Evolutionary conservation across 768 basidiomycete genomes (phyloP).

Genomic region (Agrocybe pediades): DNA sequence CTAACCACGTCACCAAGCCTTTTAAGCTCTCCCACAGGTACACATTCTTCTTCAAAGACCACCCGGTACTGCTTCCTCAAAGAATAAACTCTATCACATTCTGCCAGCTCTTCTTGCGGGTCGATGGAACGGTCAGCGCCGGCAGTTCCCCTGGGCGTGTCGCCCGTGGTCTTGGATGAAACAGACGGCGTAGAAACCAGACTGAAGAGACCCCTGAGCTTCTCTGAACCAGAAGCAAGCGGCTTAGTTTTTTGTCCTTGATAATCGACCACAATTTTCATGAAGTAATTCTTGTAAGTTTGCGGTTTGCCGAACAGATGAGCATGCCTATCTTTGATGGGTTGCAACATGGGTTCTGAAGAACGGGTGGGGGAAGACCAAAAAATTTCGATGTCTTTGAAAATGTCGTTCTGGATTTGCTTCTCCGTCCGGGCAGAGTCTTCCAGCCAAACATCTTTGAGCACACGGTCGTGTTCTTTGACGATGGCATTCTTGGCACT

Average conservation of each 20-base stretch:
- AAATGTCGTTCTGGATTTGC: slow-evolving; percentile 10
- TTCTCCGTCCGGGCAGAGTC: slow-evolving; percentile 5
- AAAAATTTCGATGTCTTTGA: slow-evolving; percentile 8
- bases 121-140: not conserved
- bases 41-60: slow-evolving; percentile 10
- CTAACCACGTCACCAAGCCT: slow-evolving; percentile 8
- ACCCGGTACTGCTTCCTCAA: slow-evolving; percentile 11
- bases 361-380: not conserved
- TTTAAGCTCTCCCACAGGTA: not conserved
- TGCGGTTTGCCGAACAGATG: not conserved
- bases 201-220: not conserved
- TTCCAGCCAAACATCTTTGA: slow-evolving; percentile 16
- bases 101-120: not conserved
- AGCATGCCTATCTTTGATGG: not conserved
- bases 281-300: not conserved
- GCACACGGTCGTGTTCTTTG: not conserved
- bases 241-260: not conserved
- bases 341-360: not conserved
- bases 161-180: not conserved
- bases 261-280: not conserved
- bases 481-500: not conserved
- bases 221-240: not conserved
- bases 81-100: not conserved
- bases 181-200: not conserved
- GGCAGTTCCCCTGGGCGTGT: not conserved